Base-by-base conservation (phyloP, 441 rosid species). In the Raphanus hybrid region DNA sequence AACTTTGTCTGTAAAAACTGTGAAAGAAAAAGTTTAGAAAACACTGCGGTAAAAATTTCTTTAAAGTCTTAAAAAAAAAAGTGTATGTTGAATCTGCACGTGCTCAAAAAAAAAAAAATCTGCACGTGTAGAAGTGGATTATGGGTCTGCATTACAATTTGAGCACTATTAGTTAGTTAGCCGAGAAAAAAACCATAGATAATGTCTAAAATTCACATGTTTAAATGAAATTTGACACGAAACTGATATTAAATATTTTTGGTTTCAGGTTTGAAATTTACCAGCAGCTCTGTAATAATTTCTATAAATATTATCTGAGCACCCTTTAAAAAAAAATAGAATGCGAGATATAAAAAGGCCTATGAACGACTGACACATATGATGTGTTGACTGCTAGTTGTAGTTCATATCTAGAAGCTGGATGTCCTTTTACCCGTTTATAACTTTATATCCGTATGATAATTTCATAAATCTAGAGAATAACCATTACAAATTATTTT, bases 361-460 rank as follows among this genome's bases (percentile, higher is more conserved):
- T 39, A 8, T 18, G 34, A 70, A 15, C n/a, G 1, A 55, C 23
- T 18, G 61, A 64, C 61, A 64, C 41, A 34, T 34, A 37, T 37
- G 41, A 37, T 50, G 54, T n/a, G 18, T 69, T 60, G 73, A 75
- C 68, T 14, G 20, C 8, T 20, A 60, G 14, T 76, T 34, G 8
- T 68, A 60, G 57, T 68, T 61, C 29, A 35, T 9, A 41, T 57
- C 11, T 35, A 55, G 4, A 7, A 5, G 14, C 15, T 64, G 41
- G 2, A 37, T 54, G 58, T 55, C 27, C 71, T 15, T 55, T 2
- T 15, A 12, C 10, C 11, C 54, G 6, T 64, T 34, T n/a, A 29
- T 16, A 8, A 50, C 41, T 63, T 11, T 11, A 34, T 20, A 9
- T 64, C 45, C 18, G n/a, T 8, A 37, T 64, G 35, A 35, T 35